Percentiles rank a stretch among this genome's conserved stretches.
These are phyloP conservation scores for Aureobasidium zeae DNA, from an alignment of 2,329 filamentous ascomycete genomes.

Conservation along the genomic window DNA sequence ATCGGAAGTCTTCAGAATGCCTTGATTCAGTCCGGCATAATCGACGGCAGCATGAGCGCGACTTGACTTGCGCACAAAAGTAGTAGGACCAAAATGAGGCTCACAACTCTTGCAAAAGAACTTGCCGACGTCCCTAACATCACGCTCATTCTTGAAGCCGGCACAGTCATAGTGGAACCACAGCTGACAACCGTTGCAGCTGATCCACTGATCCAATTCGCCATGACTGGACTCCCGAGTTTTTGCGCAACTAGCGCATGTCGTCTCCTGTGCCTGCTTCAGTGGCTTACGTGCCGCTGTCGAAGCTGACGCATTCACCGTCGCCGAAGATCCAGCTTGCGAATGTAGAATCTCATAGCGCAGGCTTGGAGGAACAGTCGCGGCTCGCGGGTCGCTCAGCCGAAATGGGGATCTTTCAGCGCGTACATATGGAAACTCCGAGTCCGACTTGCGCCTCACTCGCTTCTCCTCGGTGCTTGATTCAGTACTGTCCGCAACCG, in stretches of 20 bases:
- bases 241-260: conserved; percentile 50
- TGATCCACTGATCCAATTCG: conserved; percentile 55
- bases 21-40: conserved; percentile 58
- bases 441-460: conserved; percentile 13
- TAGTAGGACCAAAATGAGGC: conserved; percentile 52
- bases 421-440: not conserved
- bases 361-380: conserved; percentile 15
- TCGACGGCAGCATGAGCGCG: conserved; percentile 57
- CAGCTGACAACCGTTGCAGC: conserved; percentile 57
- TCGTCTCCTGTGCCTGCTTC: conserved; percentile 32
- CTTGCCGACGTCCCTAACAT: conserved; percentile 58
- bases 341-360: conserved; percentile 14
- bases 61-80: conserved; percentile 56
- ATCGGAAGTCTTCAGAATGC: conserved; percentile 54
- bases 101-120: conserved; percentile 55
- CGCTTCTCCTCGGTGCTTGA: conserved; percentile 9
- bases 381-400: not conserved
- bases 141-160: conserved; percentile 54
- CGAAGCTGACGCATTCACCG: too few relatives aligned
- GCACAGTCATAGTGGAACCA: conserved; percentile 63
- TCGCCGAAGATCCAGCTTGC: too few relatives aligned
- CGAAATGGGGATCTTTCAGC: not conserved
- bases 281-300: conserved; percentile 13
- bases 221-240: conserved; percentile 43
- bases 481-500: conserved; percentile 6